A percentile compares a stretch with the other conserved stretches of the same genome.
These are phyloP conservation scores for Gautieria morchelliformis DNA, from an alignment of 768 basidiomycete genomes.

Conservation along the genomic window DNA sequence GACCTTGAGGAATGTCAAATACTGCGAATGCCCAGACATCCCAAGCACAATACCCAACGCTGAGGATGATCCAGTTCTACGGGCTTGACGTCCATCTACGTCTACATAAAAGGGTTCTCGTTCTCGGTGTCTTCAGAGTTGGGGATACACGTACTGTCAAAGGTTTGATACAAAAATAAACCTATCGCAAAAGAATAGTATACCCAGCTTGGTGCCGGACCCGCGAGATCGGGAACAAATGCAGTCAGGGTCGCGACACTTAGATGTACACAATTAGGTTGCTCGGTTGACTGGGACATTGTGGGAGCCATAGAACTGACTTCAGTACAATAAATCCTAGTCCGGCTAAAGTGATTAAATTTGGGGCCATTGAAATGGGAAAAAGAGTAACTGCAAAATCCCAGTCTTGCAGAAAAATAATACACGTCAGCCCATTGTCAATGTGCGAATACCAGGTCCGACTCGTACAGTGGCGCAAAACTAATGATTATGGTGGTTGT, in stretches of 20 bases:
- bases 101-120: slow-evolving; percentile 1
- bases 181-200: slow-evolving; percentile 10
- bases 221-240: slow-evolving; percentile 7
- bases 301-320: neutral
- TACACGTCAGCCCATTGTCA: neutral
- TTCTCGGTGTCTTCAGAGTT: neutral
- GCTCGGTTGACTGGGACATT: neutral
- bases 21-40: neutral
- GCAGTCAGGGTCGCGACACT: slow-evolving; percentile 1
- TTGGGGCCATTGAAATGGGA: slow-evolving; percentile 11
- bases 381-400: slow-evolving; percentile 9
- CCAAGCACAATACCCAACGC: slow-evolving; percentile 7
- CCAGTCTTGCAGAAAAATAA: slow-evolving; percentile 2
- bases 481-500: neutral
- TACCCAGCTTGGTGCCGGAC: slow-evolving; percentile 9
- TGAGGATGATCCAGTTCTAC: slow-evolving; percentile 9
- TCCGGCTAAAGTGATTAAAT: slow-evolving; percentile 11
- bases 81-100: slow-evolving; percentile 13
- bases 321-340: slow-evolving; percentile 10
- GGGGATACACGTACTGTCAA: slow-evolving; percentile 8
- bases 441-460: neutral
- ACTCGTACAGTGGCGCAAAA: slow-evolving; percentile 7
- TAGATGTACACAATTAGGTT: neutral
- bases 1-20: slow-evolving; percentile 5
- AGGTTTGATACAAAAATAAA: slow-evolving; percentile 12